phyloP scores from a whole-genome alignment of 1,284 basidiomycete species.

The Marasmius tenuissimus region DNA sequence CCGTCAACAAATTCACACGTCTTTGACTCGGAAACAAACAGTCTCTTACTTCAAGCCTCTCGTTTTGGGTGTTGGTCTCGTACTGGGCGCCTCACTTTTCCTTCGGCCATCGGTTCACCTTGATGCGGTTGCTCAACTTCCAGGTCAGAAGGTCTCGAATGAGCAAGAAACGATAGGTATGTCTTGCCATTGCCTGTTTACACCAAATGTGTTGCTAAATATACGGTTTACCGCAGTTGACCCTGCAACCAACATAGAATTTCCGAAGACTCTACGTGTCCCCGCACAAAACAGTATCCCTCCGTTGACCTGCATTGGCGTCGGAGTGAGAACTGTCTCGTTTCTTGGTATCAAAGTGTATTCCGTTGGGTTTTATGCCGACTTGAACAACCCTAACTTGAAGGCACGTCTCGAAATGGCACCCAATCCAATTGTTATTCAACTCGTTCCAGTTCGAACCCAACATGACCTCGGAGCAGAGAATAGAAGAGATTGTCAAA shows the following conservation, averaged over 20 bases:
- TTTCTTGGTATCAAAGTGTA: slow-evolving; percentile 85
- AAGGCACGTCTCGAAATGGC: slow-evolving; percentile 34
- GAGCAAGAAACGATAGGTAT: slow-evolving; percentile 20
- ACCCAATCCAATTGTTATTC: slow-evolving; percentile 33
- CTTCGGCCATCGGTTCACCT: background rate
- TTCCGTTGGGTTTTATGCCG: slow-evolving; percentile 84
- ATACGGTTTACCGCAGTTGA: slow-evolving; percentile 46
- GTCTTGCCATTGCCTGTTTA: too few relatives aligned
- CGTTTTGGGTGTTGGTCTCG: background rate
- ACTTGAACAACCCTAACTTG: slow-evolving; percentile 62
- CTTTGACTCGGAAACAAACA: background rate
- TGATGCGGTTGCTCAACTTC: background rate
- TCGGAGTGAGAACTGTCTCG: slow-evolving; percentile 84
- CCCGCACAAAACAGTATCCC: slow-evolving; percentile 62
- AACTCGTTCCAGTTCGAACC: slow-evolving; percentile 9
- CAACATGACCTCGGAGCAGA: slow-evolving; percentile 60
- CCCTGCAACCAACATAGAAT: slow-evolving; percentile 68
- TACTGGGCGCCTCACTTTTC: background rate
- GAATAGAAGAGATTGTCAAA: slow-evolving; percentile 64
- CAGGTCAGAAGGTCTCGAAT: slow-evolving; percentile 1
- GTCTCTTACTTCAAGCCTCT: slow-evolving; percentile 2
- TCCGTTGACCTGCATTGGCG: slow-evolving; percentile 69
- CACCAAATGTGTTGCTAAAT: too few relatives aligned
- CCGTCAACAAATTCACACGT: background rate
- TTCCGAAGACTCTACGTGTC: slow-evolving; percentile 63